phyloP scores from a whole-genome alignment of 441 rosid species.

The Euphorbia celastroides region DNA sequence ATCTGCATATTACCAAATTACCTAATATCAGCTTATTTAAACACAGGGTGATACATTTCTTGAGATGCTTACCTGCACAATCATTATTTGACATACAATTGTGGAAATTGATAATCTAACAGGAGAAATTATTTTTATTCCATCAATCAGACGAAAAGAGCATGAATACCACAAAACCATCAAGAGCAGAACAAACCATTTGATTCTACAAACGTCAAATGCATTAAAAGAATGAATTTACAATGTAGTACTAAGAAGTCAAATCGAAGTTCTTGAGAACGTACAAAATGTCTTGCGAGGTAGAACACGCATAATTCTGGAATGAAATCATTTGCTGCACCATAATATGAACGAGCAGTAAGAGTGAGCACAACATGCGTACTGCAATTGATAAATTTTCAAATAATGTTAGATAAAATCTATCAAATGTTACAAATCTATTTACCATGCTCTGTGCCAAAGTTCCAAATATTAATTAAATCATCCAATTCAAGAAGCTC shows the following conservation, averaged over 20 bases:
- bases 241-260: conserved; percentile 12
- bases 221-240: conserved; percentile 8
- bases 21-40: conserved; percentile 16
- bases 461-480: conserved; percentile 67
- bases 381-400: conserved; percentile 10
- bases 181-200: neutral
- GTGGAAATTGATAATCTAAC: neutral
- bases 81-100: too few relatives aligned
- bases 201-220: conserved; percentile 4
- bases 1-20: conserved; percentile 44
- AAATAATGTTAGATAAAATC: conserved; percentile 9
- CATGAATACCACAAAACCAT: neutral
- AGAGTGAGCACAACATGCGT: conserved; percentile 17
- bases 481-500: conserved; percentile 37
- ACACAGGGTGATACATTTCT: neutral
- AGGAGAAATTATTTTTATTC: neutral
- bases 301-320: conserved; percentile 55
- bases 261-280: conserved; percentile 31
- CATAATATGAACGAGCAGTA: conserved; percentile 28
- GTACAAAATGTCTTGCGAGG: conserved; percentile 76
- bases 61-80: neutral
- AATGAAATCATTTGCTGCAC: conserved; percentile 55
- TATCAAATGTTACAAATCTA: conserved; percentile 13
- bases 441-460: conserved; percentile 60
- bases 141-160: neutral